Percentiles rank a stretch among this genome's conserved stretches.
These are phyloP conservation scores for Setaria viridis DNA, from an alignment of 202 grass and related monocot genomes.

Conservation along the genomic window DNA sequence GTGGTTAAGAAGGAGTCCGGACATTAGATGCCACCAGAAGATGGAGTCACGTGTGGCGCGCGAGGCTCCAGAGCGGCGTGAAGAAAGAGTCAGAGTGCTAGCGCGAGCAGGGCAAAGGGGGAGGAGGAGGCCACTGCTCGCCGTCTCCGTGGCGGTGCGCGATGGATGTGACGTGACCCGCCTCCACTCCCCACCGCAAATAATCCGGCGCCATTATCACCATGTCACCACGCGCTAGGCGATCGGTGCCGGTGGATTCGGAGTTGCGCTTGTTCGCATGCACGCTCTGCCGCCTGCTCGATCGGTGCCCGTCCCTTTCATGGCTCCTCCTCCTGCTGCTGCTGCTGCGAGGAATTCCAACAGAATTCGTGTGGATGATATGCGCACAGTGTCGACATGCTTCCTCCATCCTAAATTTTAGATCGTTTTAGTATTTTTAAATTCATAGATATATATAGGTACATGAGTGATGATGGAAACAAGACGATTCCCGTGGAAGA, in stretches of 20 bases:
- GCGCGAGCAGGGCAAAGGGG: background rate
- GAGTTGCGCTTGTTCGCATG: background rate
- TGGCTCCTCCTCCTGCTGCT: background rate
- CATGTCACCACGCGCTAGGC: background rate
- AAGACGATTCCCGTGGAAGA: too few relatives aligned
- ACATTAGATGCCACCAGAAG: constrained; percentile 22
- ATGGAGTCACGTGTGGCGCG: constrained; percentile 6
- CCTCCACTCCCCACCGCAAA: constrained; percentile 28
- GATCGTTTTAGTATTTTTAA: too few relatives aligned
- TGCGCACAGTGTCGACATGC: too few relatives aligned
- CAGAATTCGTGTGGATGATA: too few relatives aligned
- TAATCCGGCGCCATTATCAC: constrained; percentile 34
- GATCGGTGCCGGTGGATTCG: constrained; percentile 9
- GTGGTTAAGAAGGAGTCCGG: constrained; percentile 23
- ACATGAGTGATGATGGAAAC: too few relatives aligned
- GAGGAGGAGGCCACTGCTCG: background rate
- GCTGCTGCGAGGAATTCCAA: background rate
- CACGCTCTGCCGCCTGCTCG: background rate
- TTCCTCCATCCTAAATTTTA: too few relatives aligned
- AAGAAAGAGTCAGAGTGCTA: background rate
- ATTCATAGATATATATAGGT: too few relatives aligned
- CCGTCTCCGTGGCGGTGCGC: background rate
- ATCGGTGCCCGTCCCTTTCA: constrained; percentile 30
- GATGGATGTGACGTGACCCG: constrained; percentile 28
- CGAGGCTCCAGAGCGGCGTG: background rate